phyloP scores from a whole-genome alignment of 202 grass and related monocot genomes.

The Eragrostis tef region DNA sequence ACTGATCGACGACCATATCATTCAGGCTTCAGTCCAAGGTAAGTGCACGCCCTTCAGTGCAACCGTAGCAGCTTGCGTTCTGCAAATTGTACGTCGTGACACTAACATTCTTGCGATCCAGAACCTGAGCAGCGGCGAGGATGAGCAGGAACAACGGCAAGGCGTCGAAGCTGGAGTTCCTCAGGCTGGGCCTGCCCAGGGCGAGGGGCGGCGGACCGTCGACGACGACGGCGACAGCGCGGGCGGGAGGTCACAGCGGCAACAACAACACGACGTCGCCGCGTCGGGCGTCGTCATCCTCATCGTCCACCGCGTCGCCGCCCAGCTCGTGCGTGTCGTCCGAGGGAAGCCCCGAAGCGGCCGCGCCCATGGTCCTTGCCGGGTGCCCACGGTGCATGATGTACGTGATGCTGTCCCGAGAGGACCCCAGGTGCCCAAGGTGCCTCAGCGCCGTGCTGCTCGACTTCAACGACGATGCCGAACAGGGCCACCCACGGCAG shows the following conservation, averaged over 20 bases:
- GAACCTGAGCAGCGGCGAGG: conserved; percentile 19
- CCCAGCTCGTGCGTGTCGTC: conserved; percentile 93
- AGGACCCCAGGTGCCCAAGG: conserved; percentile 79
- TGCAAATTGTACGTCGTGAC: background rate
- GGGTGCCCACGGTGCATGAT: conserved; percentile 89
- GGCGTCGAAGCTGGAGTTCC: conserved; percentile 65
- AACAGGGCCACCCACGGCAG: conserved; percentile 52
- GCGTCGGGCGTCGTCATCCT: conserved; percentile 52
- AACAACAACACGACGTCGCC: conserved; percentile 39
- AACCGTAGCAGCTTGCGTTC: background rate
- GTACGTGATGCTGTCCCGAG: conserved; percentile 89
- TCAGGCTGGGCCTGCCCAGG: conserved; percentile 68
- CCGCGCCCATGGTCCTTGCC: conserved; percentile 56
- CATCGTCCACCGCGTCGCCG: conserved; percentile 63
- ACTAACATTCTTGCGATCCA: conserved; percentile 26
- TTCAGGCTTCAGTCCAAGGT: conserved; percentile 30
- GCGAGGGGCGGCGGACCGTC: conserved; percentile 49
- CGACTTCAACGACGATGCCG: conserved; percentile 74
- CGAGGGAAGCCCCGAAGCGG: conserved; percentile 66
- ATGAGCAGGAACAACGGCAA: conserved; percentile 88
- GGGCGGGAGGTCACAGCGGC: conserved; percentile 6
- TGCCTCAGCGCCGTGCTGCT: conserved; percentile 84
- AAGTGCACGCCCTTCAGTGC: conserved; percentile 33
- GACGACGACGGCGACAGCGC: conserved; percentile 35
- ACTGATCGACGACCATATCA: background rate